Conservation (phyloP, 2,329 filamentous ascomycete species). For the Tolypocladium tundrense region DNA sequence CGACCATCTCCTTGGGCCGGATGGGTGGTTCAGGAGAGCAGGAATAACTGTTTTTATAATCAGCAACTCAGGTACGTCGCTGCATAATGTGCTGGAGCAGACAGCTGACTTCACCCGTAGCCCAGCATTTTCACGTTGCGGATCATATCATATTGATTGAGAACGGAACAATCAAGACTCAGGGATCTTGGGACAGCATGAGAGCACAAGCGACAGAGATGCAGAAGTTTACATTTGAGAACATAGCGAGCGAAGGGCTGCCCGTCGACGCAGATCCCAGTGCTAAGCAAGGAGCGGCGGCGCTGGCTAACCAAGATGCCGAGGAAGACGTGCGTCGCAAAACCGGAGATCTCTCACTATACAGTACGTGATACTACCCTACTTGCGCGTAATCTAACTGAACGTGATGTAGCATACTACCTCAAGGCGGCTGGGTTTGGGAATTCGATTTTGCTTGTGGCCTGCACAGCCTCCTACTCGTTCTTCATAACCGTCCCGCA, state of each 20-base stretch:
- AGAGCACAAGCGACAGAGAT: background rate
- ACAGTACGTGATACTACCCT: background rate
- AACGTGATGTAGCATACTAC: background rate
- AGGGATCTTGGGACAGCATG: background rate
- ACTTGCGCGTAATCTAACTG: background rate
- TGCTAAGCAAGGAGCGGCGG: background rate
- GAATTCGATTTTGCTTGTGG: background rate
- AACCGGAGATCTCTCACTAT: background rate
- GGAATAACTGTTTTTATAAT: background rate
- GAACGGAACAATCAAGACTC: background rate
- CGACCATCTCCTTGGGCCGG: slow-evolving; percentile 1
- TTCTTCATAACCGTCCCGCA: slow-evolving; percentile 24
- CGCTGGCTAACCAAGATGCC: background rate
- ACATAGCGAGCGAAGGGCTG: background rate
- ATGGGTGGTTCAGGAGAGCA: background rate
- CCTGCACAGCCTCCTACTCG: slow-evolving; percentile 11
- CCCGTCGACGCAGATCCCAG: background rate
- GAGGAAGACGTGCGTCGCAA: background rate
- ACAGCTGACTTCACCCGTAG: background rate
- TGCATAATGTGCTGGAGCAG: background rate
- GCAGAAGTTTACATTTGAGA: background rate
- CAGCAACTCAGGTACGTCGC: background rate
- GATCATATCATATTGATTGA: background rate
- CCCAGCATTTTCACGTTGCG: background rate
- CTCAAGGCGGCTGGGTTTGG: background rate